Base-by-base conservation (phyloP, 1,284 basidiomycete genomes). In the Pascua guehoae region DNA sequence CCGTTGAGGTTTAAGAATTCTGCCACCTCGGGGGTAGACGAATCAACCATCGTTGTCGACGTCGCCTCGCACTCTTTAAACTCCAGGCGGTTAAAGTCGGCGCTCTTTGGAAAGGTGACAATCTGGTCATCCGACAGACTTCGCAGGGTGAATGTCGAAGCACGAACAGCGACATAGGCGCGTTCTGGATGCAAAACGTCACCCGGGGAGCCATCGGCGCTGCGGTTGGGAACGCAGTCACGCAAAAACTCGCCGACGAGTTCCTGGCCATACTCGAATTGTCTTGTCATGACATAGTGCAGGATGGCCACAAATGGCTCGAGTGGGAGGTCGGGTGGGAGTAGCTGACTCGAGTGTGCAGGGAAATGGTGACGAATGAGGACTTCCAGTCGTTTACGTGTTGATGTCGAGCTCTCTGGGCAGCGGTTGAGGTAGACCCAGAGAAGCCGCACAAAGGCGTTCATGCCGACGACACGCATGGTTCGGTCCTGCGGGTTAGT, bases 351-450 rank as follows among this genome's bases (percentile, higher is more conserved):
- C 24, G 86, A 83, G 61, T 86, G 86, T 0, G 85, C 65, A 10
- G 91, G 88, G 73, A 96, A 94, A 78, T 91, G 87, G 54, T 86
- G 81, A 58, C 86, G 88, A 57, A 95, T 74, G 43, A 95, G 72
- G 0, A 78, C 78, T 62, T 97, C 93, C 40, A 98, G 78, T 66
- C 89, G 90, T 46, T 85, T 81, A 8, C 86, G 85, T 5, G 86
- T 86, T 1, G 88, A 87, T 0, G 91, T 88, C 5, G 84, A 81
- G 14, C 88, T 83, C 72, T 97, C 94, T 61, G 88, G 86, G 69
- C 92, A 95, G 16, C 94, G 88, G 70, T 92, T 94, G 18, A 97
- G 81, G 74, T 97, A 98, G 0, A 92, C 90, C 94, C 94, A 97
- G 32, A 95, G 78, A 38, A 97, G 75, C 5, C 92, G 86, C 57